A percentile compares a stretch with the other conserved stretches of the same genome.
Evolutionary conservation across 441 rosid species (phyloP).

Genomic region (Gossypium aridum): DNA sequence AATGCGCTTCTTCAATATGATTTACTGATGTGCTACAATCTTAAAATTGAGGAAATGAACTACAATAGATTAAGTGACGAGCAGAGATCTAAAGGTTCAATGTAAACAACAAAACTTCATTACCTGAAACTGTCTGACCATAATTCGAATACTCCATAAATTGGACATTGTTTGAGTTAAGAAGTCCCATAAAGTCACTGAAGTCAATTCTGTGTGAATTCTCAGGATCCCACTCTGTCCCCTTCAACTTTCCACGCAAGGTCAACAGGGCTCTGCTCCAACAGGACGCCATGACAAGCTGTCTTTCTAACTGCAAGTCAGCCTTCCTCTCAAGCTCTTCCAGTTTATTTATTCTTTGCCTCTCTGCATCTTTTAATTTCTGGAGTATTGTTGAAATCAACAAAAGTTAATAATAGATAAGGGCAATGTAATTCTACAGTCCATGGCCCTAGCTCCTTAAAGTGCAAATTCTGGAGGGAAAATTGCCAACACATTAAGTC

Average conservation of each 20-base stretch:
- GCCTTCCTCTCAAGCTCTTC: slow-evolving; percentile 81
- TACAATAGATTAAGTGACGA: neutral
- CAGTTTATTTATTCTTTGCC: slow-evolving; percentile 51
- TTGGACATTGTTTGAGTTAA: slow-evolving; percentile 71
- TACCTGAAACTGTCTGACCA: slow-evolving; percentile 90
- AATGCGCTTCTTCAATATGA: neutral
- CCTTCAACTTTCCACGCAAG: slow-evolving; percentile 74
- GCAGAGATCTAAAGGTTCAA: slow-evolving; percentile 8
- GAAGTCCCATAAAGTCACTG: slow-evolving; percentile 68
- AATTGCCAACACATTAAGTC: neutral
- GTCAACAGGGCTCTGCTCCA: slow-evolving; percentile 79
- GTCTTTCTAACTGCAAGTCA: slow-evolving; percentile 78
- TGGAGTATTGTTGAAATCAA: slow-evolving; percentile 20
- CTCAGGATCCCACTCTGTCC: slow-evolving; percentile 90
- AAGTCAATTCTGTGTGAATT: slow-evolving; percentile 70
- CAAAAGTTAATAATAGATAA: neutral
- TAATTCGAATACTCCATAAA: slow-evolving; percentile 87
- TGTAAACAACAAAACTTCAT: neutral
- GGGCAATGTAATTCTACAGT: neutral
- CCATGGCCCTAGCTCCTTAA: neutral
- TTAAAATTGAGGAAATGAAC: slow-evolving; percentile 5
- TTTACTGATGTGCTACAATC: neutral
- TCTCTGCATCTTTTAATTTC: slow-evolving; percentile 68
- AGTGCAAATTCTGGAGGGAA: neutral
- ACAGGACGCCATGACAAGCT: slow-evolving; percentile 79